A percentile compares a stretch with the other conserved stretches of the same genome.
Conservation (phyloP, 2,329 filamentous ascomycete genomes). For the Geosmithia flava region DNA sequence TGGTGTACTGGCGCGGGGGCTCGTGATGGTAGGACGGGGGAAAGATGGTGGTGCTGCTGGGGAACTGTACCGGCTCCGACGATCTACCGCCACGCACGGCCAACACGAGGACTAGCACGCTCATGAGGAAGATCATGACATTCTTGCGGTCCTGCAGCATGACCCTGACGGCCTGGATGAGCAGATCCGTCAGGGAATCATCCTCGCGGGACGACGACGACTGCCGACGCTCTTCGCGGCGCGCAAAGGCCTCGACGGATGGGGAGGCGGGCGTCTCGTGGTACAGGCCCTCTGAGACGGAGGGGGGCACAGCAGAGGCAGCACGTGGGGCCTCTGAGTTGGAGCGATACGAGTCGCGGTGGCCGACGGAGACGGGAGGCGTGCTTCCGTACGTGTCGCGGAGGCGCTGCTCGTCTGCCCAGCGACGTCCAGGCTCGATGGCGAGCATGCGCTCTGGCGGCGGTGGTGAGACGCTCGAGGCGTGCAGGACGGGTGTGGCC, state of each 20-base stretch:
- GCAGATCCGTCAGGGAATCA: conserved; percentile 39
- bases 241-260: conserved; percentile 13
- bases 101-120: conserved; percentile 39
- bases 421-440: conserved; percentile 19
- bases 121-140: conserved; percentile 40
- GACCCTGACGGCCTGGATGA: conserved; percentile 40
- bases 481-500: neutral
- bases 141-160: conserved; percentile 47
- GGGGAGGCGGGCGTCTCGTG: conserved; percentile 8
- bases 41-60: conserved; percentile 6
- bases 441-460: neutral
- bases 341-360: neutral
- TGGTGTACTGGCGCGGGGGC: neutral
- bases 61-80: neutral
- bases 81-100: conserved; percentile 20
- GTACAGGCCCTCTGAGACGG: conserved; percentile 4
- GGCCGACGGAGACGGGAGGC: conserved; percentile 3
- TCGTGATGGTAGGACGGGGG: neutral
- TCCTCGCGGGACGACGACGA: conserved; percentile 17
- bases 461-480: conserved; percentile 4
- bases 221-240: conserved; percentile 12
- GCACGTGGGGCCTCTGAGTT: neutral
- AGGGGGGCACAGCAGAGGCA: conserved; percentile 1
- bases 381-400: conserved; percentile 41
- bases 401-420: conserved; percentile 35